Conservation (phyloP, 306 rosid species). For the Carpinus fangiana region DNA sequence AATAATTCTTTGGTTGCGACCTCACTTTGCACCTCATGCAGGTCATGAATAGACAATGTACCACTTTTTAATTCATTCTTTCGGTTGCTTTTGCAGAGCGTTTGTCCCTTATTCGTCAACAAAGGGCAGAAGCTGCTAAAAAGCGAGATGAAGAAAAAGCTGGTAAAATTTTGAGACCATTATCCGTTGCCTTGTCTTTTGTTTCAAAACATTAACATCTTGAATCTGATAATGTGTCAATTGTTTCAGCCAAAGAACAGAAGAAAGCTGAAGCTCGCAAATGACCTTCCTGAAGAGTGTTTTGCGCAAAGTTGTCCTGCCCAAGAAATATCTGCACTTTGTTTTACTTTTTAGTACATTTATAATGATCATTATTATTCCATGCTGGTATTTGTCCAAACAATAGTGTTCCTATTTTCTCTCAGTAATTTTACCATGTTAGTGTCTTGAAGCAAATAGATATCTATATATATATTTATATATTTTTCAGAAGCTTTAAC, state of each 20-base stretch:
- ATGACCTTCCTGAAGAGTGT: slow-evolving; percentile 35
- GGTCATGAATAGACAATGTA: neutral
- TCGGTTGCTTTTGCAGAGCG: slow-evolving; percentile 56
- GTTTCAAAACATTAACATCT: slow-evolving; percentile 1
- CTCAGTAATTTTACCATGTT: neutral
- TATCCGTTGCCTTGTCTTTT: neutral
- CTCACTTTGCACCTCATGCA: neutral
- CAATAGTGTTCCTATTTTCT: neutral
- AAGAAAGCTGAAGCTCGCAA: slow-evolving; percentile 75
- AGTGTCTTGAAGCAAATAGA: neutral
- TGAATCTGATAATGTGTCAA: slow-evolving; percentile 18
- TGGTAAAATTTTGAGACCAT: slow-evolving; percentile 43
- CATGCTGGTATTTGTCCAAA: slow-evolving; percentile 31
- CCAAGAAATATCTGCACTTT: slow-evolving; percentile 28
- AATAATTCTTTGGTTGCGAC: neutral
- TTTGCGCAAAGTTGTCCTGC: slow-evolving; percentile 25
- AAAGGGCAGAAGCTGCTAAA: slow-evolving; percentile 90
- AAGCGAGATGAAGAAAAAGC: slow-evolving; percentile 87
- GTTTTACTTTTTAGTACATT: slow-evolving; percentile 26
- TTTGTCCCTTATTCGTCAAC: slow-evolving; percentile 74
- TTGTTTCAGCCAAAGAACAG: slow-evolving; percentile 72
- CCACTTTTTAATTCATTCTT: slow-evolving; percentile 3
- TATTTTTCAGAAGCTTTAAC: neutral
- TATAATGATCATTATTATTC: slow-evolving; percentile 29
- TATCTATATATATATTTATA: neutral